Evolutionary conservation across 495 filamentous ascomycete species (phyloP), one percentile per base, ranked within the genome.

Genomic region (Pseudomonodictys pantanalensis): DNA sequence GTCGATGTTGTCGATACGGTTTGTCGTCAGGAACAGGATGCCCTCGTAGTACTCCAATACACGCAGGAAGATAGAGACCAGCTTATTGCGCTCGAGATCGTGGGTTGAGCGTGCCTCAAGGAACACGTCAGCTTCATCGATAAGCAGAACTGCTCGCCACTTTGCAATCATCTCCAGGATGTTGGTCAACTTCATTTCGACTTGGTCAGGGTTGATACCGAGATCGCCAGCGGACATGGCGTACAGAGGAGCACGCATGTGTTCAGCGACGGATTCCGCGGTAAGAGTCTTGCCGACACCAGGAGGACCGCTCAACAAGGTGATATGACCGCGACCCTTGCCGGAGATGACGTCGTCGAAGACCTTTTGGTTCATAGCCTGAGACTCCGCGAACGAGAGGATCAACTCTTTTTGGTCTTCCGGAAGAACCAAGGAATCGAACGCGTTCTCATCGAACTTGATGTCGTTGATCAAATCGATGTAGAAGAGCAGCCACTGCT

Each of bases 281-380:
- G 58, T 62, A 3, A 48, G 23, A 3, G 58, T 62, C 29, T 62
- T 62, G 6, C 58, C 73, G 1, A 73, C 70, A 12, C 73, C 73
- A 5, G 73, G 73, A 25, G 70, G 69, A 4, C 73, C 72, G 46
- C 57, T 64, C 10, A 72, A 65, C 4, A 75, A 67, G 22, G 73
- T 42, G 43, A 73, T 75, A 42, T 72, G 70, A 24, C 71, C 71
- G 25, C 60, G 62, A 26, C 72, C 71, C 53, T 73, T 80, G 43
- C 80, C 79, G 46, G 78, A 76, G 64, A 83, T 81, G 11, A 81
- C 76, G 32, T 77, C 72, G 66, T 83, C 81, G 62, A 83, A 82
- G 11, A 55, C 39, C 2, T 51, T 57, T 24, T 71, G 70, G 38
- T 76, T 66, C 23, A 66, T 65, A 17, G 75, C 71, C 26, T 81